Evolutionary conservation across 805 yeast genomes (phyloP), one percentile per base, ranked within the genome.

Genomic region (Priceomyces castillae): DNA sequence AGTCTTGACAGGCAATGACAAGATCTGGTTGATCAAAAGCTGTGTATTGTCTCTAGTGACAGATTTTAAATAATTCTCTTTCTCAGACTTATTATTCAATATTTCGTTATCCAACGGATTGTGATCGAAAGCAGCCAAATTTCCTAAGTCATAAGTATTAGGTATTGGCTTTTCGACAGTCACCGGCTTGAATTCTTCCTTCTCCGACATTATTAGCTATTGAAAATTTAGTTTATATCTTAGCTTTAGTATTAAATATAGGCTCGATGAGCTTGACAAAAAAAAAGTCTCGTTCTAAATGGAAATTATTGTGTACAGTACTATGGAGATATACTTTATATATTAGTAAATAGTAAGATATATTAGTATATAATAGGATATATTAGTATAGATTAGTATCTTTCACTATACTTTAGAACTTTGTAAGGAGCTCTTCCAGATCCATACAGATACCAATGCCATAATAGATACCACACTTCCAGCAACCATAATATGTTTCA

Each of bases 121-220:
- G 30, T 90, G 74, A 65, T 92, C 98, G 59, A 88, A 90, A 2
- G 86, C 87, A 4, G 97, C 85, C 43, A 94, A 74, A 64, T 92
- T 86, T 28, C 99, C 99, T 49, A 92, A 70, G 63, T 94, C 99
- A 60, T 78, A 92, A 3, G 81, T 73, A 40, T 86, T 94, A 20
- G 98, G 97, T 47, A 94, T 88, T 22, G 85, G 85, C 64, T 90
- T 90, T 39, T 88, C 95, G 28, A 94, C 98, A 3, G 90, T 84
- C 28, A 86, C 90, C 11, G 95, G 87, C 58, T 84, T 82, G 53
- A 46, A 69, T 44, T 66, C 58, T 39, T 52, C 51, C 41, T 51
- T 49, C 22, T 46, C 47, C 25, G 56, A 50, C 53, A 56, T 54
- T 7, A 7, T 12, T 33, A 17, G 5, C 18, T 33, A 11, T 28